Base-by-base conservation (phyloP, 805 yeast genomes). In the Metschnikowia lochheadii region DNA sequence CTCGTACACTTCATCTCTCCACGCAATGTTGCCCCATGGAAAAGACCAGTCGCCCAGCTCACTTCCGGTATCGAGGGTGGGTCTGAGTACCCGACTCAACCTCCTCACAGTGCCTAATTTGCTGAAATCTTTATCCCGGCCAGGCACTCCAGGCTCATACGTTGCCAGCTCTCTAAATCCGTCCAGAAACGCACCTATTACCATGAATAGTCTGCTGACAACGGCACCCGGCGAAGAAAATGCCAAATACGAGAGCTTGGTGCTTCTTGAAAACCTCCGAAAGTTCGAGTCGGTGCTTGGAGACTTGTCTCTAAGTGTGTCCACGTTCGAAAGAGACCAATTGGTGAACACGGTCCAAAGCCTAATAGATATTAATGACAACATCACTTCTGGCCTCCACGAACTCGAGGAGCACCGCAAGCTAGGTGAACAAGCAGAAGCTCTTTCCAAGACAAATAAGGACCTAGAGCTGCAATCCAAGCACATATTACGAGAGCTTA, bases 81-180 rank as follows among this genome's bases (percentile, higher is more conserved):
- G 63, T 2, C 71, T 76, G 17, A 57, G 73, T 1, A 56, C 56
- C 32, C 55, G 73, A 15, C 51, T 73, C 29, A 67, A 60, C 48
- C 70, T 67, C 40, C 48, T 64, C 34, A 39, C 49, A 1, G 49
- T 40, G 6, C 15, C 52, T 7, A 45, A 33, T n/a, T 43, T 46
- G 31, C 45, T 49, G 21, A 47, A 49, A 26, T 47, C 56, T 6
- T 15, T 49, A 7, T 55, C 59, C 2, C 48, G 62, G 32, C 56
- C 60, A 15, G 52, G 53, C 11, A 58, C 61, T 0, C 61, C 61
- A 7, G 56, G 54, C 10, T 54, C 54, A n/a, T 69, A 70, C 50
- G 68, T 68, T 32, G 57, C 69, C 7, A 69, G 75, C 15, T 69
- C 76, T 13, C 62, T 73, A 35, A 73, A 73, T 49, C 78, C 77